These are phyloP conservation scores for Triglochin maritima DNA, from an alignment of 106 monocot genomes.

Conservation along the genomic window DNA sequence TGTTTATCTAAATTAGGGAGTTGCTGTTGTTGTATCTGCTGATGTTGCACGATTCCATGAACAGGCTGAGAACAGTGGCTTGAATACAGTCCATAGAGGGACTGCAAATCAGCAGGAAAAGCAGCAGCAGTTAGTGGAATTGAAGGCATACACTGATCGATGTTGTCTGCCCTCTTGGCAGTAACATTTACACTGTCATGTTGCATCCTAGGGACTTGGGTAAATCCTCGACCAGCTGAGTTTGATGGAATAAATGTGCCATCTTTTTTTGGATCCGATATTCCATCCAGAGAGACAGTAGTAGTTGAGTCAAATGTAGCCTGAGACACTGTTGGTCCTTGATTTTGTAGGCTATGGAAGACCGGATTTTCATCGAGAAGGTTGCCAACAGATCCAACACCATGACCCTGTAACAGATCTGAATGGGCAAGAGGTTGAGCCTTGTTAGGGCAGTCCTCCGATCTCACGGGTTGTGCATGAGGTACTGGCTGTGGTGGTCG, in stretches of 20 bases:
- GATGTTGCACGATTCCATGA: conserved; percentile 14
- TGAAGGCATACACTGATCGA: conserved; percentile 16
- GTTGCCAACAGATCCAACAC: background rate
- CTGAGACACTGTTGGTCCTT: background rate
- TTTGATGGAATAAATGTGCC: conserved; percentile 1
- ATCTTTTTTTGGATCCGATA: conserved; percentile 14
- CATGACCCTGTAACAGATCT: conserved; percentile 23
- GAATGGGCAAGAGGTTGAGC: conserved; percentile 46
- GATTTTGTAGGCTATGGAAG: conserved; percentile 9
- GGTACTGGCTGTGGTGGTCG: background rate
- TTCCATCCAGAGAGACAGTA: background rate
- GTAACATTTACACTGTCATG: conserved; percentile 5
- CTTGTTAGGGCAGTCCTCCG: conserved; percentile 35
- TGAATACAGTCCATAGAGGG: conserved; percentile 21
- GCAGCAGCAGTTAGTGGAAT: conserved; percentile 2
- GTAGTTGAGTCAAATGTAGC: background rate
- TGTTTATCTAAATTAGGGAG: background rate
- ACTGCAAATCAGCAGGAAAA: conserved; percentile 18
- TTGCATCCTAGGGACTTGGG: conserved; percentile 7
- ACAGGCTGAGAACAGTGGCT: conserved; percentile 12
- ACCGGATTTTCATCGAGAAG: background rate
- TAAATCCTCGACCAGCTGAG: conserved; percentile 11
- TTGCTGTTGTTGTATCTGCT: background rate
- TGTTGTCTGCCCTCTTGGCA: conserved; percentile 4
- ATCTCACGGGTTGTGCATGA: conserved; percentile 15